Base-by-base conservation (phyloP, 2,329 filamentous ascomycete species). In the Ophidiomyces ophidiicola region DNA sequence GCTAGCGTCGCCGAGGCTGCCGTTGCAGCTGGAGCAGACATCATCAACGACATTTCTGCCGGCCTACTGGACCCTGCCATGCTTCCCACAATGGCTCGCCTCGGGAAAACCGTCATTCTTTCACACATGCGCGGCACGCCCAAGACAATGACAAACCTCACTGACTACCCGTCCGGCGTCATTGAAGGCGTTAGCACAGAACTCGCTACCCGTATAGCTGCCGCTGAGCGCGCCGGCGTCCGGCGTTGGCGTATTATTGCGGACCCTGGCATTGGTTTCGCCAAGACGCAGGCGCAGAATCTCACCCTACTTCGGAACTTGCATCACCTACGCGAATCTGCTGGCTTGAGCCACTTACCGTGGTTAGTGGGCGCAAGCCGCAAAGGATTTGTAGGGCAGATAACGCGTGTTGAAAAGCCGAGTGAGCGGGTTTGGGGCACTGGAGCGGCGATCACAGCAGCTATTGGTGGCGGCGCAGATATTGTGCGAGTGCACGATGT, bases 111-210 rank as follows among this genome's bases (percentile, higher is more conserved):
- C 2, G 77, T 94, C 21, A 69, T 78, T 47, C 70, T 94, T 36
- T 93, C 92, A 84, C 87, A 94, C 64, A 94, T 90, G 82, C 83
- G 87, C 50, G 87, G 87, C 36, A 83, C 76, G 2, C 85, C 87
- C 0, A 71, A 73, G 36, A 93, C 81, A 2, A 94, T 94, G 87
- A 77, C 68, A 46, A 63, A 63, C 19, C 61, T 83, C 4, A 75
- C 75, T 31, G 60, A 72, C 33, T 94, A 94, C 55, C 76, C 78
- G 0, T 62, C 70, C 10, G 81, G 79, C 2, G 60, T 93, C 17
- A 63, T 88, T 14, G 56, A 68, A 0, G 75, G 72, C 6, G 69
- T 94, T 2, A 74, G 71, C 4, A 50, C 56, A 1, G 87, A 93
- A 60, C 72, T 94, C 4, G 64, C 71, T 2, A 68, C 63, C 6